Conservation (phyloP, 2,329 filamentous ascomycete genomes). For the Decorospora gaudefroyi region DNA sequence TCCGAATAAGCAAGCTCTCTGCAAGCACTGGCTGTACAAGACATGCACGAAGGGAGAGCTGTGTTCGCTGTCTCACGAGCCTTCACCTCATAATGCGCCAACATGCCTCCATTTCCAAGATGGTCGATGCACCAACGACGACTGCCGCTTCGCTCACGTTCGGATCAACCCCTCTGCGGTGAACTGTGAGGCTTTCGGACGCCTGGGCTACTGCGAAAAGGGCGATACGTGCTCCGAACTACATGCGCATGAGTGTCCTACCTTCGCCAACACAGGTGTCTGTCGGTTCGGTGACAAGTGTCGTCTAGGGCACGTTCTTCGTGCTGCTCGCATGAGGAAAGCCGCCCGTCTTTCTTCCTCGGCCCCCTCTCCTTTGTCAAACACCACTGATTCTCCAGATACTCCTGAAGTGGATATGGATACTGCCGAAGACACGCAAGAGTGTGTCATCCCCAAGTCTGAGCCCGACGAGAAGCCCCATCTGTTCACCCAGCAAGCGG, state of each 20-base stretch:
- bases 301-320: slow-evolving; percentile 80
- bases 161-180: slow-evolving; percentile 74
- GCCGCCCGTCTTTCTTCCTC: slow-evolving; percentile 20
- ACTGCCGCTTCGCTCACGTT: slow-evolving; percentile 86
- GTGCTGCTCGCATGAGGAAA: slow-evolving; percentile 37
- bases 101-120: slow-evolving; percentile 88
- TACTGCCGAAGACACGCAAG: slow-evolving; percentile 5
- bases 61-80: slow-evolving; percentile 90
- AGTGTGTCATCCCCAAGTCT: slow-evolving; percentile 4
- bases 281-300: slow-evolving; percentile 78
- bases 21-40: slow-evolving; percentile 82
- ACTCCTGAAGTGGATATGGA: slow-evolving; percentile 16
- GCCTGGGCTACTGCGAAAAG: slow-evolving; percentile 85
- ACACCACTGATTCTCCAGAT: slow-evolving; percentile 6
- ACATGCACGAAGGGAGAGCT: slow-evolving; percentile 74
- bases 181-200: slow-evolving; percentile 83
- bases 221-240: slow-evolving; percentile 77
- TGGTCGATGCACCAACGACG: slow-evolving; percentile 83
- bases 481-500: slow-evolving; percentile 38
- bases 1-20: slow-evolving; percentile 82
- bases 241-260: slow-evolving; percentile 91
- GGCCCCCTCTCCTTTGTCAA: slow-evolving; percentile 6
- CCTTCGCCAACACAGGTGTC: slow-evolving; percentile 86
- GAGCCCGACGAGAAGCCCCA: slow-evolving; percentile 13
- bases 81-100: slow-evolving; percentile 80